Percentiles rank a stretch among this genome's conserved stretches.
Evolutionary conservation across 495 filamentous ascomycete genomes (phyloP).

Genomic region (Trichocladium antarcticum): DNA sequence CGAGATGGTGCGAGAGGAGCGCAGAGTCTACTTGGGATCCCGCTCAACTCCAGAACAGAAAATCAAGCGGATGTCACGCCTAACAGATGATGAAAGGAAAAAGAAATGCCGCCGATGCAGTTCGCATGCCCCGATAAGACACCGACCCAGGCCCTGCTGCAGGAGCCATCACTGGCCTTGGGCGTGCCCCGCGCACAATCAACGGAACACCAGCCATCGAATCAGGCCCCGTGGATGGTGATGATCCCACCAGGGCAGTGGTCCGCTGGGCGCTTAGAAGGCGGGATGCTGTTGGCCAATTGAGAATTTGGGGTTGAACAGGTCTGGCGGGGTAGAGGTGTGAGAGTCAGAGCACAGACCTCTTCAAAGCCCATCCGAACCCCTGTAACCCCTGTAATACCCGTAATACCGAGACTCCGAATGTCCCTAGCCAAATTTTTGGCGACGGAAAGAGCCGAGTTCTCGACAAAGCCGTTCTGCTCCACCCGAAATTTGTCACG

Average conservation of each 20-base stretch:
- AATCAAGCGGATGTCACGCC: not conserved
- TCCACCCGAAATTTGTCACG: constrained; percentile 6
- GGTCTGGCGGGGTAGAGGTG: not conserved
- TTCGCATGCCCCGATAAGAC: not conserved
- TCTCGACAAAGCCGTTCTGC: not conserved
- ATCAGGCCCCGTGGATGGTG: constrained; percentile 10
- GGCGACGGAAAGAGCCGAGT: constrained; percentile 11
- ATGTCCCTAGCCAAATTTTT: constrained; percentile 8
- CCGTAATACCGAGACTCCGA: no score
- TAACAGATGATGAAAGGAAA: not conserved
- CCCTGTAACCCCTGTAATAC: not conserved
- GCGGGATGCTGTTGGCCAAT: constrained; percentile 16
- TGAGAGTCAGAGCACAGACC: constrained; percentile 2
- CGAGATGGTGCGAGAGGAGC: not conserved
- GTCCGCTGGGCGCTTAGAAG: constrained; percentile 20
- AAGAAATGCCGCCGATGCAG: not conserved
- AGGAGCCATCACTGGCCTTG: constrained; percentile 10
- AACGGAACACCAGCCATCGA: constrained; percentile 5
- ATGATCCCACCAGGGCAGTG: constrained; percentile 9
- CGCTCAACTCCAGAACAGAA: not conserved
- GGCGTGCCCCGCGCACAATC: constrained; percentile 7
- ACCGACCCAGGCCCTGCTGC: constrained; percentile 2
- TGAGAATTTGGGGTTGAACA: not conserved
- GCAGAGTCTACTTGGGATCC: not conserved
- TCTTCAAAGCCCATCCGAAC: not conserved